Percentiles rank a stretch among this genome's conserved stretches.
These are phyloP conservation scores for Salix dunnii DNA, from an alignment of 345 rosid species.

Conservation along the genomic window DNA sequence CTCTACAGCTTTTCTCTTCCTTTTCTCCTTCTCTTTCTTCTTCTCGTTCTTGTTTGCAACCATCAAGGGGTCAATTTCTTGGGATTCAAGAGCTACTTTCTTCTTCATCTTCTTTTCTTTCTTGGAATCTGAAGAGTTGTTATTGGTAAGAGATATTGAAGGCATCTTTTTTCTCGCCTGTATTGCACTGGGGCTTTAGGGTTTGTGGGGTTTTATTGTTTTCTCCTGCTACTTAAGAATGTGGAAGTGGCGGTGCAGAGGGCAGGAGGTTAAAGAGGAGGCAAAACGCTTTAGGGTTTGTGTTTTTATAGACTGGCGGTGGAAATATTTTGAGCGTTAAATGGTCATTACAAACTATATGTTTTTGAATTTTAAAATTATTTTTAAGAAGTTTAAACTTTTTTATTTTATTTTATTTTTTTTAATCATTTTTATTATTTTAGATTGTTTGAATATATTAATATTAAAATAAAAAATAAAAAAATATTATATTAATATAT, in stretches of 20 bases:
- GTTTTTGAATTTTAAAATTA: no score
- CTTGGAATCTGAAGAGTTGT: constrained; percentile 18
- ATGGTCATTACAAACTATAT: neutral
- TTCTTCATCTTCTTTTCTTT: constrained; percentile 71
- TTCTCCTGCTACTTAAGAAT: constrained; percentile 32
- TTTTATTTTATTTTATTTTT: no score
- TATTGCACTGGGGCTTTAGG: neutral
- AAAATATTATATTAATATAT: no score
- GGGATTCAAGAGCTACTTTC: constrained; percentile 38
- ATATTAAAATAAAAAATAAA: no score
- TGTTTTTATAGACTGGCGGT: constrained; percentile 16
- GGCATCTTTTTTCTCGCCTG: constrained; percentile 41
- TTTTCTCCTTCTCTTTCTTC: constrained; percentile 37
- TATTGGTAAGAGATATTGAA: constrained; percentile 37
- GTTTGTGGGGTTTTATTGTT: neutral
- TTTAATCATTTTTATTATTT: no score
- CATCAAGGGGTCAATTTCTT: constrained; percentile 26
- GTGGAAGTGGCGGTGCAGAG: constrained; percentile 23
- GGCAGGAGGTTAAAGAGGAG: constrained; percentile 36
- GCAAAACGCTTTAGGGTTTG: constrained; percentile 24
- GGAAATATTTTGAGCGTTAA: constrained; percentile 23
- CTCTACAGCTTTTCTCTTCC: constrained; percentile 60
- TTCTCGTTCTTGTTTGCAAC: constrained; percentile 5
- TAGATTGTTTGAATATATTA: no score
- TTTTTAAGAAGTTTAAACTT: no score